Evolutionary conservation across 371 early-diverging fungal genomes (phyloP).

Genomic region (Conidiobolus incongruus): DNA sequence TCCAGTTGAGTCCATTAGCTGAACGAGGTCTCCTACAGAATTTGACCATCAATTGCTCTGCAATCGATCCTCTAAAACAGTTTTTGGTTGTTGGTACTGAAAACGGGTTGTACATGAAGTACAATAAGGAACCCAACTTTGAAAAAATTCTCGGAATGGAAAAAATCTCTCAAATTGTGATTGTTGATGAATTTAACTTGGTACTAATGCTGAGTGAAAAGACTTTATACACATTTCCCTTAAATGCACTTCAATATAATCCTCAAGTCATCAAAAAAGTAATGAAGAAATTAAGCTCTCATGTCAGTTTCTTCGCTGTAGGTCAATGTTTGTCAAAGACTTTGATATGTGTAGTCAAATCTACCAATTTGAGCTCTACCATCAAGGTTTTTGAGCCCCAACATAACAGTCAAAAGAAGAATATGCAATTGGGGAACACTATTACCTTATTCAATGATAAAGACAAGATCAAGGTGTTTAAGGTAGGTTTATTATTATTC

Average conservation of each 20-base stretch:
- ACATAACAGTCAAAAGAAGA: background rate
- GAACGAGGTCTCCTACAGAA: no score
- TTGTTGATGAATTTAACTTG: conserved; percentile 39
- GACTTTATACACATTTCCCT: conserved; percentile 42
- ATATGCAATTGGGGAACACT: no score
- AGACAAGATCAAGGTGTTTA: no score
- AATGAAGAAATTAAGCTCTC: conserved; percentile 36
- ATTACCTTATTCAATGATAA: no score
- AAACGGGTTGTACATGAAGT: conserved; percentile 38
- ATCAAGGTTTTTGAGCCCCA: conserved; percentile 47
- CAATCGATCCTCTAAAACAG: no score
- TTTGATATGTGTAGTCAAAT: conserved; percentile 49
- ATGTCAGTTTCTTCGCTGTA: conserved; percentile 58
- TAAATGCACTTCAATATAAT: conserved; percentile 31
- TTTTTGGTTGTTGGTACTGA: conserved; percentile 60
- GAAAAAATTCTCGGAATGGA: conserved; percentile 41
- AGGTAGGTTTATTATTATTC: no score
- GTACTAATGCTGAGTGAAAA: conserved; percentile 67
- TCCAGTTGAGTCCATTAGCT: no score
- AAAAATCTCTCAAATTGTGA: conserved; percentile 64
- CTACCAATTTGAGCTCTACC: conserved; percentile 31
- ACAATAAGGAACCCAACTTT: conserved; percentile 6
- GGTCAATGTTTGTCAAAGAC: conserved; percentile 47
- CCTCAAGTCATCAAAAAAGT: conserved; percentile 17
- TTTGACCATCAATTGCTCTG: no score